Evolutionary conservation across 2,329 filamentous ascomycete genomes (phyloP).

Genomic region (Diaporthe citriasiana): DNA sequence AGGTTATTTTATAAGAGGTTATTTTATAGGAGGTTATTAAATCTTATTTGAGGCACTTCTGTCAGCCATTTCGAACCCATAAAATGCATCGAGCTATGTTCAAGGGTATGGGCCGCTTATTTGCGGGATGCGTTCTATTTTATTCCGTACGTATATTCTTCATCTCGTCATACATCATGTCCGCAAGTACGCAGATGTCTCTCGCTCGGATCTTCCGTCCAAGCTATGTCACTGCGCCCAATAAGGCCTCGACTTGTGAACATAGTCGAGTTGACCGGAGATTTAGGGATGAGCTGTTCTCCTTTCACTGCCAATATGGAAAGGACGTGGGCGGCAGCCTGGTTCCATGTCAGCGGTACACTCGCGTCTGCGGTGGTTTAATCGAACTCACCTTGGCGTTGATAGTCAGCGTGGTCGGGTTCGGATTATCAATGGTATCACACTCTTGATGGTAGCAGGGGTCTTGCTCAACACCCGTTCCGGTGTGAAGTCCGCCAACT

Average conservation of each 20-base stretch:
- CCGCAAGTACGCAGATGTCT: conserved; percentile 14
- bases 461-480: conserved; percentile 46
- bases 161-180: neutral
- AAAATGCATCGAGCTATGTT: neutral
- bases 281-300: conserved; percentile 20
- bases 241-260: conserved; percentile 20
- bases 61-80: too few species aligned
- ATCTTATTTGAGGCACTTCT: too few species aligned
- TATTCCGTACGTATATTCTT: neutral
- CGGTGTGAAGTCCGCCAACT: conserved; percentile 54
- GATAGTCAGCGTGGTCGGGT: conserved; percentile 50
- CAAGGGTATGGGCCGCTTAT: neutral
- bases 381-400: conserved; percentile 50
- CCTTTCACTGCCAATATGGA: conserved; percentile 11
- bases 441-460: conserved; percentile 55
- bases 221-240: conserved; percentile 14
- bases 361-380: neutral
- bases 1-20: too few species aligned
- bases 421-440: conserved; percentile 52
- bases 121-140: neutral
- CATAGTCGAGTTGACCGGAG: conserved; percentile 25
- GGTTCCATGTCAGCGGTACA: neutral
- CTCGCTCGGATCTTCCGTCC: conserved; percentile 20
- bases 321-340: conserved; percentile 23
- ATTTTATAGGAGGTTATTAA: too few species aligned